Base-by-base conservation (phyloP, 2,329 filamentous ascomycete species). In the Dothideomycetidae sp. region DNA sequence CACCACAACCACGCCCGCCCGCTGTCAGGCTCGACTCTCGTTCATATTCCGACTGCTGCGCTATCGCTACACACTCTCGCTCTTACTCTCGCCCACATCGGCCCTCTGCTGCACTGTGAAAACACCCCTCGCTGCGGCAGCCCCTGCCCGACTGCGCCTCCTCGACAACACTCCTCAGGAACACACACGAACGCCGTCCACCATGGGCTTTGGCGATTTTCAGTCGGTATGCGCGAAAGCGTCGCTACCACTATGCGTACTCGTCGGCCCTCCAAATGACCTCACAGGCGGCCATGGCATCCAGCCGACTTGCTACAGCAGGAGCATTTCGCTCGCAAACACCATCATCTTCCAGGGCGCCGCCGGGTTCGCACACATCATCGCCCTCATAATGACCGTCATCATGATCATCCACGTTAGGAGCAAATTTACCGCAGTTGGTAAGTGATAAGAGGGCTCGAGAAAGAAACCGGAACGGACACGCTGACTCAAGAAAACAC, bases 281-380 rank as follows among this genome's bases (percentile, higher is more conserved):
- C 74, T 84, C 46, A 71, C 74, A 14, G 72, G 68, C 48, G 70
- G 72, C n/a, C 49, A 54, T 36, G 49, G 47, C 48, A 90, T 94
- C 47, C 79, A 93, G 57, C 76, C 90, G 40, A 74, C 77, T 53
- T 98, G 90, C 67, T 96, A 88, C 63, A 82, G 90, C 42, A 78
- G 90, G 42, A 92, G 90, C 52, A 88, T 98, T 59, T 86, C 94
- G 61, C 62, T 96, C 48, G 90, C 86, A 49, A 98, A 98, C 64
- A 98, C 90, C 29, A 88, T 96, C 63, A 98, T 98, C 54, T 98
- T 98, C 58, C 78, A 96, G 62, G 83, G 78, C 54, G 90, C 86
- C 17, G 77, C 85, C 14, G 83, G 82, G 44, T 85, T 88, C 54
- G 82, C 90, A 63, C 90, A 98, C 60, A 96, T 98, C 48, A 65